These are phyloP conservation scores for Hibiscus trionum DNA, from an alignment of 345 rosid genomes.

Conservation along the genomic window DNA sequence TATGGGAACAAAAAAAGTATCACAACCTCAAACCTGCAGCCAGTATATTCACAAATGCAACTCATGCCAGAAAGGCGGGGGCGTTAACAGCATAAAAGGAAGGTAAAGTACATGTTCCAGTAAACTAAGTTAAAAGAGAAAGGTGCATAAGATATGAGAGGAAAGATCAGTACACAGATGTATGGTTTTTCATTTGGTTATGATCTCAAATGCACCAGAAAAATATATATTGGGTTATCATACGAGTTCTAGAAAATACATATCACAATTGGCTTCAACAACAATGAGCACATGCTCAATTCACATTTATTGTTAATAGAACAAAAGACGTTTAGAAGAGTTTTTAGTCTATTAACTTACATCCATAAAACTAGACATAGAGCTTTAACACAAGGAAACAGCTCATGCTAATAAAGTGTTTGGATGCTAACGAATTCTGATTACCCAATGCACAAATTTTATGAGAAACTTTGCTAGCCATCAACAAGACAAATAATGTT, in stretches of 20 bases:
- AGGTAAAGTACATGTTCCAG: neutral
- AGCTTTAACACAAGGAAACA: neutral
- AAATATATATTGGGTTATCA: neutral
- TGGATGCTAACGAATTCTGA: neutral
- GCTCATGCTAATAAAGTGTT: neutral
- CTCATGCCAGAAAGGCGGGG: neutral
- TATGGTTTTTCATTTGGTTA: neutral
- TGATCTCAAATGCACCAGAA: neutral
- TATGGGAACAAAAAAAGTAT: neutral
- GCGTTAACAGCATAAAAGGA: neutral
- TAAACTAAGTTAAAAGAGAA: neutral
- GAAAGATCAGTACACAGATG: neutral
- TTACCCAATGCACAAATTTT: neutral
- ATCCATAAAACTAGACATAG: neutral
- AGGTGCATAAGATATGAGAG: neutral
- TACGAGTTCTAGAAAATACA: neutral
- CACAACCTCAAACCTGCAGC: neutral
- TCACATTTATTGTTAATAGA: neutral
- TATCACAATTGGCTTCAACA: neutral
- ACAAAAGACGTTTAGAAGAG: neutral
- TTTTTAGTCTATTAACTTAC: neutral
- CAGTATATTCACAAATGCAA: neutral
- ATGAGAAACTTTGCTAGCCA: neutral
- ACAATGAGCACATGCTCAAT: neutral
- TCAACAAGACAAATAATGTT: neutral